Evolutionary conservation across 2,329 filamentous ascomycete genomes (phyloP).

Genomic region (Apiospora kogelbergensis): DNA sequence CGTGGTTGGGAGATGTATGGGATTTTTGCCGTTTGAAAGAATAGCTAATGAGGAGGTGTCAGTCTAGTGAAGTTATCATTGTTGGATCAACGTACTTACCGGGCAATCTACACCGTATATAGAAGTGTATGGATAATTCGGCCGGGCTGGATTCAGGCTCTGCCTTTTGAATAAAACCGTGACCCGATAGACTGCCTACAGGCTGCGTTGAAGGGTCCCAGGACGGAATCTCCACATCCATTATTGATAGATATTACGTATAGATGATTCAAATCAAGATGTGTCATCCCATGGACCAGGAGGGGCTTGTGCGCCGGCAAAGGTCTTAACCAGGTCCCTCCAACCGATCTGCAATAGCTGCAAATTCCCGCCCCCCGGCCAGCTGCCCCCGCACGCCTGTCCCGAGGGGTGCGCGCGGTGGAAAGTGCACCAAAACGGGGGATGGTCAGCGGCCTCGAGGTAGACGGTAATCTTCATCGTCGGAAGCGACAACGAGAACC

Average conservation of each 20-base stretch:
- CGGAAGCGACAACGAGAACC: conserved; percentile 10
- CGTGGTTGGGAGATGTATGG: background rate
- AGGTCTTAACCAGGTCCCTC: conserved; percentile 18
- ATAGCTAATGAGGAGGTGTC: background rate
- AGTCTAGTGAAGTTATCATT: background rate
- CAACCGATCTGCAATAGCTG: conserved; percentile 21
- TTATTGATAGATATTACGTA: background rate
- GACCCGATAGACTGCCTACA: background rate
- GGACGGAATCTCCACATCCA: background rate
- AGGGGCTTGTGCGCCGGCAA: conserved; percentile 15
- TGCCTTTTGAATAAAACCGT: background rate
- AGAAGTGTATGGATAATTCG: background rate
- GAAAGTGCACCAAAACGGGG: conserved; percentile 27
- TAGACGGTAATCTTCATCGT: conserved; percentile 17
- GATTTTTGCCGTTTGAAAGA: background rate
- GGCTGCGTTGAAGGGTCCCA: background rate
- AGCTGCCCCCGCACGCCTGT: conserved; percentile 21
- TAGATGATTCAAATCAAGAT: no score
- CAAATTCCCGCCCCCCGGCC: conserved; percentile 19
- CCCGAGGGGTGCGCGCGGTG: conserved; percentile 21
- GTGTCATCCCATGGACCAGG: background rate
- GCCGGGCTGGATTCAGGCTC: background rate
- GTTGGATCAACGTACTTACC: background rate
- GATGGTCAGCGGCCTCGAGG: conserved; percentile 23
- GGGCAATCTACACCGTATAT: background rate